Percentiles rank a stretch among this genome's conserved stretches.
Conservation (phyloP, 305 asterid genomes). For the Fraxinus sp. region DNA sequence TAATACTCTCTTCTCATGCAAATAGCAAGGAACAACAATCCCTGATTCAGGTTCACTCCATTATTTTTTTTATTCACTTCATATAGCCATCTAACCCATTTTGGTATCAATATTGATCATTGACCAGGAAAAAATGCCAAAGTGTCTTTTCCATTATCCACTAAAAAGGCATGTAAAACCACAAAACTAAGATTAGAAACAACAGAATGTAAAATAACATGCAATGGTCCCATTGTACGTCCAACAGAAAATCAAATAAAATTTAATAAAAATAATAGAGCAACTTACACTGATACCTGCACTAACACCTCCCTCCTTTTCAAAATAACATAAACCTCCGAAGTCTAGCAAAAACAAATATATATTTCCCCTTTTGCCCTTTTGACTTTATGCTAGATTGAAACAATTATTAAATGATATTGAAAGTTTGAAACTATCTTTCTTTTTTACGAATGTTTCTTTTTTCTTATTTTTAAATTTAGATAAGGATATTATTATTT, state of each 20-base stretch:
- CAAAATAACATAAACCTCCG: not conserved
- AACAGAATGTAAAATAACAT: not conserved
- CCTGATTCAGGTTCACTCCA: not conserved
- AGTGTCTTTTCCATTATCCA: not conserved
- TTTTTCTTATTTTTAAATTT: not conserved
- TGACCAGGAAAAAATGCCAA: slow-evolving; percentile 14
- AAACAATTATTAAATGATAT: not conserved
- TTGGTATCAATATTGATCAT: slow-evolving; percentile 2
- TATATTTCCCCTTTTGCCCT: not conserved
- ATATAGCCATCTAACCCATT: not conserved
- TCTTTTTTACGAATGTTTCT: not conserved
- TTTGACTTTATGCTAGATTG: not conserved
- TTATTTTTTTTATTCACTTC: not conserved
- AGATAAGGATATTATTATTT: not conserved
- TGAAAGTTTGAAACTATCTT: not conserved
- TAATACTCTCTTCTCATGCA: not conserved
- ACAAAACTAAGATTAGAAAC: not conserved
- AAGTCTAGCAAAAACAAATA: not conserved
- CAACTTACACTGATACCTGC: not conserved
- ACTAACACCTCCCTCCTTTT: not conserved
- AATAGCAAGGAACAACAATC: not conserved
- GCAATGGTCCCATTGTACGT: not conserved
- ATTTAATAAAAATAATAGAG: not conserved
- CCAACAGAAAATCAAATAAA: not conserved
- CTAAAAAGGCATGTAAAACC: not conserved